Evolutionary conservation across 306 rosid genomes (phyloP).

Genomic region (Vigna hirtella): DNA sequence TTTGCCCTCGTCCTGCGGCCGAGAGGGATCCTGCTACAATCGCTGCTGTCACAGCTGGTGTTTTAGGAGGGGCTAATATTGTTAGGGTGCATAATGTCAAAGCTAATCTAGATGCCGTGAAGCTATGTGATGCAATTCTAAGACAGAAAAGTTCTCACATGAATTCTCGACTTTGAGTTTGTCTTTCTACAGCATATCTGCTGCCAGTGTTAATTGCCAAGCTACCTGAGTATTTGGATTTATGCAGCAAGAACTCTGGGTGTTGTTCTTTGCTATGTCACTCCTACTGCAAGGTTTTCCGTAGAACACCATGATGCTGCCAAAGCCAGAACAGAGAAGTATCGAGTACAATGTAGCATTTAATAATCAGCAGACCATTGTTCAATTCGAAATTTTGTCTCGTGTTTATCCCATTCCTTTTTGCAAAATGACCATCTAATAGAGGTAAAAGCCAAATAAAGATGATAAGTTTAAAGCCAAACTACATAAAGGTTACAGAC

Average conservation of each 20-base stretch:
- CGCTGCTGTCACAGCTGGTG: conserved; percentile 69
- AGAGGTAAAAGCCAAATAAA: too few relatives aligned
- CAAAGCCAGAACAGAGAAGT: conserved; percentile 1
- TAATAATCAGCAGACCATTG: neutral
- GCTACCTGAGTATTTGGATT: conserved; percentile 21
- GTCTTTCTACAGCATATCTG: neutral
- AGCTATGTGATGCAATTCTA: conserved; percentile 75
- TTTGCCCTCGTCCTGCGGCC: conserved; percentile 61
- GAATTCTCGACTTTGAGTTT: conserved; percentile 39
- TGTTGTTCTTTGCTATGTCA: conserved; percentile 7
- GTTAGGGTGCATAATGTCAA: conserved; percentile 89
- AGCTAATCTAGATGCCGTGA: conserved; percentile 79
- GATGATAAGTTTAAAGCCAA: too few relatives aligned
- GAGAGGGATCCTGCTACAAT: conserved; percentile 90
- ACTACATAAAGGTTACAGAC: too few relatives aligned
- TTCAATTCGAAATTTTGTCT: neutral
- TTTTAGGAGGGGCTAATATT: conserved; percentile 83
- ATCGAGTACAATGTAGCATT: conserved; percentile 12
- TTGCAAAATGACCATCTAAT: too few relatives aligned
- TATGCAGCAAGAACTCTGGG: neutral
- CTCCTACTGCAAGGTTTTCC: conserved; percentile 29
- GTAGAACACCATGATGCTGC: conserved; percentile 21
- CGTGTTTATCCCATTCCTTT: conserved; percentile 7
- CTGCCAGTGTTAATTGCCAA: neutral
- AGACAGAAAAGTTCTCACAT: conserved; percentile 51